phyloP scores from a whole-genome alignment of 2,329 filamentous ascomycete species.

The Dactylellina haptotyla region DNA sequence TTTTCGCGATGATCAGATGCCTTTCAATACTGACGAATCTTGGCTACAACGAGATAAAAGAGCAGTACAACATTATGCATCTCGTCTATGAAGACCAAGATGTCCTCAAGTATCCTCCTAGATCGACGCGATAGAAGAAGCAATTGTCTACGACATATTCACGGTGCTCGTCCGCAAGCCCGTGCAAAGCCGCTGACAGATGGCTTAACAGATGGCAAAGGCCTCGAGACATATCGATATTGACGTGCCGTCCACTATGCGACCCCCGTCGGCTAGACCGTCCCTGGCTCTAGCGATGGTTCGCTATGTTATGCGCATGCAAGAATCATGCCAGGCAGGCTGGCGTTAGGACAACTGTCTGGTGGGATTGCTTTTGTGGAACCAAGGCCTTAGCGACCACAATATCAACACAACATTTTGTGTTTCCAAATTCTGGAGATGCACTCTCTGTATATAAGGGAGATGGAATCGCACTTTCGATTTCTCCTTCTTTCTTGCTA shows the following conservation, averaged over 20 bases:
- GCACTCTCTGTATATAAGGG: neutral
- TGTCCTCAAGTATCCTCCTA: no score
- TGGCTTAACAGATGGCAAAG: neutral
- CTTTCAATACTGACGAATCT: neutral
- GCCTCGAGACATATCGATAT: neutral
- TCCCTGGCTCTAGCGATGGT: neutral
- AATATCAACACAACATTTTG: neutral
- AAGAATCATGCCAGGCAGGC: neutral
- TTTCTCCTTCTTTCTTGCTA: neutral
- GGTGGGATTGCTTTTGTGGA: neutral
- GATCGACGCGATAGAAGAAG: neutral
- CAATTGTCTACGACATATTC: neutral
- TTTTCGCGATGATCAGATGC: neutral
- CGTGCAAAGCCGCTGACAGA: neutral
- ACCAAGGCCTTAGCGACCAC: neutral
- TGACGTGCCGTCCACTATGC: neutral
- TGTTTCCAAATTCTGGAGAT: no score
- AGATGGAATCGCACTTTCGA: neutral
- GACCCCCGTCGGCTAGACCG: neutral
- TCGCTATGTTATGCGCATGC: neutral
- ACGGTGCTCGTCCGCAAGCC: neutral
- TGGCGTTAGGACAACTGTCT: neutral
- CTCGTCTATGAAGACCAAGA: neutral
- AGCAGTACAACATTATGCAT: neutral
- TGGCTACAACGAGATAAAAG: neutral